These are phyloP conservation scores for Croton laevigatus DNA, from an alignment of 441 rosid genomes.

Conservation along the genomic window DNA sequence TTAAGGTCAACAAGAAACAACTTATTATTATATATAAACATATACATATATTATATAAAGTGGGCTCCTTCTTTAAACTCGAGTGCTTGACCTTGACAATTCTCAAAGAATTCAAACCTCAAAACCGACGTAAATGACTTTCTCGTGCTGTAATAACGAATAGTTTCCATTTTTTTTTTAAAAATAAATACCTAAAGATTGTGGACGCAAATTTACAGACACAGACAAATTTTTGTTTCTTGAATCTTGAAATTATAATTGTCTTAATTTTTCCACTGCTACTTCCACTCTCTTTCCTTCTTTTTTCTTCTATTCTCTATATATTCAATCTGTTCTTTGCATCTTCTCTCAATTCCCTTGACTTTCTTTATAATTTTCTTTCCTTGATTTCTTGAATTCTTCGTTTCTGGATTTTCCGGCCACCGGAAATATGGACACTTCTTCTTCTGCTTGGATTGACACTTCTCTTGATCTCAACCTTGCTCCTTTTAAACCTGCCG, in stretches of 20 bases:
- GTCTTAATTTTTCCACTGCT: background rate
- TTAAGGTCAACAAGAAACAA: conserved; percentile 23
- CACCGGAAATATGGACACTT: conserved; percentile 29
- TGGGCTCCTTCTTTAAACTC: background rate
- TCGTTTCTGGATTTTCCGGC: no score
- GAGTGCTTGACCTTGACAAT: conserved; percentile 24
- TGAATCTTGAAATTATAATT: background rate
- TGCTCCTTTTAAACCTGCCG: conserved; percentile 27
- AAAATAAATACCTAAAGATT: background rate
- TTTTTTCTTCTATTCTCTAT: background rate
- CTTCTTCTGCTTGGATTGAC: conserved; percentile 33
- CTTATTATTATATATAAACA: background rate
- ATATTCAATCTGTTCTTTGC: background rate
- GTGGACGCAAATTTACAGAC: background rate
- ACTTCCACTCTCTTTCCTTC: conserved; percentile 20
- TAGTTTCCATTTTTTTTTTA: no score
- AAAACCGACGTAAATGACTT: background rate
- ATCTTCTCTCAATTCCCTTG: conserved; percentile 22
- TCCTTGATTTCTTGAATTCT: background rate
- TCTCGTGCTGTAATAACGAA: background rate
- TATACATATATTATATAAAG: background rate
- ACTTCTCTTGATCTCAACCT: conserved; percentile 58
- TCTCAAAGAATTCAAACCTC: background rate
- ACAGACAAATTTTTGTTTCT: background rate
- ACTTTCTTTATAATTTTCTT: conserved; percentile 7